These are phyloP conservation scores for Helicocarpus griseus DNA, from an alignment of 2,329 filamentous ascomycete genomes.

Conservation along the genomic window DNA sequence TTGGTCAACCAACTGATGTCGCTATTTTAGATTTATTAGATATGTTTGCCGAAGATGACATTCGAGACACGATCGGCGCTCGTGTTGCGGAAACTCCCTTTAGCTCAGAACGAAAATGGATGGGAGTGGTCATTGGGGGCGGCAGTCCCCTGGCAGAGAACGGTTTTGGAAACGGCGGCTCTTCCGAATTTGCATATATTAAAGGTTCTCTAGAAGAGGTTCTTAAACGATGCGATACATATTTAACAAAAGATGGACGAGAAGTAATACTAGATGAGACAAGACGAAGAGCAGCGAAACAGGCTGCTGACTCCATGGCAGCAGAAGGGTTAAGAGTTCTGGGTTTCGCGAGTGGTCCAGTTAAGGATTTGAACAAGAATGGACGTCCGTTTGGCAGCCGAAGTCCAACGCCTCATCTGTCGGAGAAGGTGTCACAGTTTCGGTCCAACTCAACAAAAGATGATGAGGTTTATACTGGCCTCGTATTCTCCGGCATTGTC, in stretches of 20 bases:
- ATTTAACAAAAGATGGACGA: slow-evolving; percentile 73
- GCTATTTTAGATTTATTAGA: slow-evolving; percentile 93
- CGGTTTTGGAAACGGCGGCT: slow-evolving; percentile 37
- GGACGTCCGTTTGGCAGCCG: slow-evolving; percentile 42
- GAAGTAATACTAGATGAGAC: slow-evolving; percentile 76
- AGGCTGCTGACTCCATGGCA: slow-evolving; percentile 79
- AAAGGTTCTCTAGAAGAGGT: slow-evolving; percentile 90
- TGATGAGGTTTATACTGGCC: slow-evolving; percentile 69
- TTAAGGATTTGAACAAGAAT: slow-evolving; percentile 39
- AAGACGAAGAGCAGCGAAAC: slow-evolving; percentile 61
- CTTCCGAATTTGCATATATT: slow-evolving; percentile 76
- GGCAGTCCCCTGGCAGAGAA: slow-evolving; percentile 39
- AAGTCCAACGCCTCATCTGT: slow-evolving; percentile 37
- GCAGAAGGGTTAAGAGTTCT: slow-evolving; percentile 81
- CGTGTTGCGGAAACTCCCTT: slow-evolving; percentile 84
- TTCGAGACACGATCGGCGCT: slow-evolving; percentile 73
- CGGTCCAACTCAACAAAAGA: slow-evolving; percentile 33
- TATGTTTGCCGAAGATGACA: slow-evolving; percentile 81
- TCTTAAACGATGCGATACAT: slow-evolving; percentile 78
- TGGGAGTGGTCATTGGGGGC: slow-evolving; percentile 78
- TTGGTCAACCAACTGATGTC: slow-evolving; percentile 93
- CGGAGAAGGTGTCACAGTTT: slow-evolving; percentile 10
- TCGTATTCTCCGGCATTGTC: slow-evolving; percentile 84
- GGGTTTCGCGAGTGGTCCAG: slow-evolving; percentile 79
- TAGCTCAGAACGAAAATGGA: slow-evolving; percentile 97